Evolutionary conservation across 495 filamentous ascomycete species (phyloP).

Genomic region (Aspergillus baeticus): DNA sequence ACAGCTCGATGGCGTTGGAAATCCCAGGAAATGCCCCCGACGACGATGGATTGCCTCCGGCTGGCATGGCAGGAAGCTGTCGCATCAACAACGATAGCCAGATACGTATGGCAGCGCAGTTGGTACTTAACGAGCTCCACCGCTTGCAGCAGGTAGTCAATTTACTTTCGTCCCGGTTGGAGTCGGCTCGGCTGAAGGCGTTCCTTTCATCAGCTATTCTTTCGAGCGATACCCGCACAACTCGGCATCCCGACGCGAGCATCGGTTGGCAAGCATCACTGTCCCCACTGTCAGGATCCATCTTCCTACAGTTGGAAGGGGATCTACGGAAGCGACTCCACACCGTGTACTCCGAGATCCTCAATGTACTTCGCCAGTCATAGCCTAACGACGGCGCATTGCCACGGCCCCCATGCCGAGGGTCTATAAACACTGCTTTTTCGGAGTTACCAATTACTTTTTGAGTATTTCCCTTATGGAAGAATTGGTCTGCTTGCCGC

Average conservation of each 20-base stretch:
- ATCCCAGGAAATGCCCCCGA: background rate
- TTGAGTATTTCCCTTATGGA: too few species aligned
- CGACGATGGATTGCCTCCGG: background rate
- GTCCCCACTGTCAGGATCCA: conserved; percentile 1
- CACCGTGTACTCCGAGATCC: too few species aligned
- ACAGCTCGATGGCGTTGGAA: background rate
- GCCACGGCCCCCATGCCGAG: too few species aligned
- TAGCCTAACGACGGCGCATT: too few species aligned
- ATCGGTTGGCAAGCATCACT: background rate
- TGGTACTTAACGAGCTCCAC: conserved; percentile 39
- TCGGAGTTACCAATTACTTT: too few species aligned
- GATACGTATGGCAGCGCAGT: conserved; percentile 31
- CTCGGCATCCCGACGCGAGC: background rate
- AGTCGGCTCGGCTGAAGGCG: background rate
- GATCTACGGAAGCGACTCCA: too few species aligned
- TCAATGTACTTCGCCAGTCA: too few species aligned
- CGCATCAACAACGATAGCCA: conserved; percentile 11
- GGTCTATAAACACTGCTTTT: too few species aligned
- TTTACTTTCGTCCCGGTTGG: conserved; percentile 14
- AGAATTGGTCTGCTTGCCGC: too few species aligned
- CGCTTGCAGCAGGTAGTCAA: conserved; percentile 35
- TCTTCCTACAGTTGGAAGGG: background rate
- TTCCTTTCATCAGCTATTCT: background rate
- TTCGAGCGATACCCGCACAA: background rate
- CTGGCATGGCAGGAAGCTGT: conserved; percentile 3